Conservation (phyloP, 176 grass and related monocot species). For the Triticum urartu region DNA sequence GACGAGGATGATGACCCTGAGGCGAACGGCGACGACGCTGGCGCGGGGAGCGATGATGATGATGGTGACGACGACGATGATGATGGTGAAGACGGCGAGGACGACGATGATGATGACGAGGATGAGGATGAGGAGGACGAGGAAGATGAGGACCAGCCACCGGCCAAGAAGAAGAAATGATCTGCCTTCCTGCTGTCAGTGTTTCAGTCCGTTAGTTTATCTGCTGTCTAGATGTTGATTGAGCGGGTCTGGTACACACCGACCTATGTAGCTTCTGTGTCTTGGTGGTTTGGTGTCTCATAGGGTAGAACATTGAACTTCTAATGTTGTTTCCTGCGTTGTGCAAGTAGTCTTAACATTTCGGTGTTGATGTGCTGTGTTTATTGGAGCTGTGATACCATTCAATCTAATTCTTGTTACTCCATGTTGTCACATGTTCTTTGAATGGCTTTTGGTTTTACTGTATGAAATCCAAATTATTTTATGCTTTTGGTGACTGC, state of each 20-base stretch:
- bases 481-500: neutral
- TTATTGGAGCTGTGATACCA: conserved; percentile 34
- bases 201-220: conserved; percentile 35
- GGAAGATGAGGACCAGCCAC: conserved; percentile 62
- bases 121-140: conserved; percentile 40
- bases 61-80: conserved; percentile 22
- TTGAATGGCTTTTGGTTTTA: neutral
- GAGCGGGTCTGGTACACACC: conserved; percentile 23
- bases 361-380: conserved; percentile 18
- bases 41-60: conserved; percentile 40
- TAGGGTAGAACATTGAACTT: conserved; percentile 49
- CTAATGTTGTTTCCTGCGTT: conserved; percentile 39
- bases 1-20: conserved; percentile 56
- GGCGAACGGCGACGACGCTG: conserved; percentile 46
- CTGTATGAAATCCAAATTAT: neutral
- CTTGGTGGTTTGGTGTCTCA: conserved; percentile 25
- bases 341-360: conserved; percentile 35
- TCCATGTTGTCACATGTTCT: neutral
- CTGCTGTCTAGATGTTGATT: conserved; percentile 45
- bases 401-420: conserved; percentile 39
- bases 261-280: conserved; percentile 31
- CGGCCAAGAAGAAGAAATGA: conserved; percentile 94
- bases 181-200: neutral
- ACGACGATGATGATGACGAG: conserved; percentile 42
- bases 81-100: conserved; percentile 12